phyloP scores from a whole-genome alignment of 768 basidiomycete species.

The Leccinum broughii region DNA sequence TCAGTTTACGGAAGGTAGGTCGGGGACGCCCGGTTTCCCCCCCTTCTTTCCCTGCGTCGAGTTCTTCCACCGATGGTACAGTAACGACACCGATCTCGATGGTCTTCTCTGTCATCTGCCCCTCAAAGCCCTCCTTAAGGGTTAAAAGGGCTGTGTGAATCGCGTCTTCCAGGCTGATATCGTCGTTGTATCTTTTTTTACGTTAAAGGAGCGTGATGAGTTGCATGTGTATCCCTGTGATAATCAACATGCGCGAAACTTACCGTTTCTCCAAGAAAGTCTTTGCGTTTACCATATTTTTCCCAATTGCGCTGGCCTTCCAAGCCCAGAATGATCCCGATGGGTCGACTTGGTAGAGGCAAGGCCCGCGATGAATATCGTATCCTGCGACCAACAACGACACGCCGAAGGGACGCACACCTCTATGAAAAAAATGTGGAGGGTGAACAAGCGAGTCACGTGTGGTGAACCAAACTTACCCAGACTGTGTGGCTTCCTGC shows the following conservation, averaged over 20 bases:
- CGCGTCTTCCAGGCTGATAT: conserved; percentile 97
- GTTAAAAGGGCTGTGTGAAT: conserved; percentile 98
- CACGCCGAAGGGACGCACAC: conserved; percentile 98
- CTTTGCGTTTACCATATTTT: conserved; percentile 99
- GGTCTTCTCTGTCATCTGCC: conserved; percentile 99
- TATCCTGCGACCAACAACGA: conserved; percentile 96
- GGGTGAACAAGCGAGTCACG: conserved; percentile 28
- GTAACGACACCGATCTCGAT: conserved; percentile 98
- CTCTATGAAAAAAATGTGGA: conserved; percentile 57
- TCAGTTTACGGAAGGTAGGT: conserved; percentile 92
- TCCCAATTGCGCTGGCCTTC: conserved; percentile 99
- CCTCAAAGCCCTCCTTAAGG: conserved; percentile 98
- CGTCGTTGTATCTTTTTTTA: conserved; percentile 95
- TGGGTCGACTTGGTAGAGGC: conserved; percentile 98
- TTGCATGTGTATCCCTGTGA: conserved; percentile 17
- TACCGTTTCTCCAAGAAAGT: conserved; percentile 99
- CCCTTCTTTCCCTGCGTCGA: conserved; percentile 65
- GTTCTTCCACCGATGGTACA: conserved; percentile 66
- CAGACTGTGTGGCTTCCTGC: conserved; percentile 98
- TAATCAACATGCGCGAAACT: conserved; percentile 35
- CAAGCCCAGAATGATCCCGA: conserved; percentile 99
- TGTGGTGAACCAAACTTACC: conserved; percentile 54
- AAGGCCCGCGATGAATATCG: conserved; percentile 92
- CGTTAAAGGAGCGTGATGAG: conserved; percentile 20
- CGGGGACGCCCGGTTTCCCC: conserved; percentile 68